Evolutionary conservation across 2,329 filamentous ascomycete species (phyloP).

Genomic region (Botryosphaeria agaves): DNA sequence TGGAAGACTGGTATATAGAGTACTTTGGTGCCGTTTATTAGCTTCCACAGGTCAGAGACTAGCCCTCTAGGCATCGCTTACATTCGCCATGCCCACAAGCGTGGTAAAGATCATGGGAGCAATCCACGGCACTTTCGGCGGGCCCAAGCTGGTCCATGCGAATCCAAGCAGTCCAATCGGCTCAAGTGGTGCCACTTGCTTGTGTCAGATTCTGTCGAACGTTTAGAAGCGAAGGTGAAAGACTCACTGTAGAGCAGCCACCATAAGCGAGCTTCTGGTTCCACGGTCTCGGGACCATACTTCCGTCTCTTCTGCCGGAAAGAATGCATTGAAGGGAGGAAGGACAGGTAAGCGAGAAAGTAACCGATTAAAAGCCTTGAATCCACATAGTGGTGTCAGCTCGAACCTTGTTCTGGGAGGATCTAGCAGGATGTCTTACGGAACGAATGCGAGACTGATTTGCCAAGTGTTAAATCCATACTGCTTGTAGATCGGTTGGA

Average conservation of each 20-base stretch:
- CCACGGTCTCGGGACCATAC: slow-evolving; percentile 32
- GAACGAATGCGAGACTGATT: slow-evolving; percentile 44
- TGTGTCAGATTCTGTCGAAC: too few relatives aligned
- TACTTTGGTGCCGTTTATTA: slow-evolving; percentile 22
- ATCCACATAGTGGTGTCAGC: not conserved
- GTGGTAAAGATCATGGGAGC: slow-evolving; percentile 46
- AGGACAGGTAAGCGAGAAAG: slow-evolving; percentile 40
- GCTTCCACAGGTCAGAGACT: not conserved
- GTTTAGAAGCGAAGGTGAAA: too few relatives aligned
- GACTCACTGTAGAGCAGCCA: slow-evolving; percentile 45
- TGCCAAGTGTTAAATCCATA: slow-evolving; percentile 43
- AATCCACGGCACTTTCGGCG: slow-evolving; percentile 44
- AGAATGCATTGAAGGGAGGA: slow-evolving; percentile 29
- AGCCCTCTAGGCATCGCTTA: slow-evolving; percentile 10
- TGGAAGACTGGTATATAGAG: slow-evolving; percentile 57
- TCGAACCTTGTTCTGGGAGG: not conserved
- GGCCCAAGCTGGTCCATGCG: slow-evolving; percentile 48
- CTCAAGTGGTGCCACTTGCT: slow-evolving; percentile 39
- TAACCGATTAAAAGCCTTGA: slow-evolving; percentile 45
- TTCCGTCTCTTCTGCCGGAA: slow-evolving; percentile 35
- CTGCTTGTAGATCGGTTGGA: slow-evolving; percentile 47
- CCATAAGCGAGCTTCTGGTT: slow-evolving; percentile 47
- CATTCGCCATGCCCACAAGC: slow-evolving; percentile 54
- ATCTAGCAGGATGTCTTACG: slow-evolving; percentile 17
- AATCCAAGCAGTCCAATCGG: slow-evolving; percentile 55